These are phyloP conservation scores for Debaryomycetaceae sp. DNA, from an alignment of 1,139 yeast species.

Conservation along the genomic window DNA sequence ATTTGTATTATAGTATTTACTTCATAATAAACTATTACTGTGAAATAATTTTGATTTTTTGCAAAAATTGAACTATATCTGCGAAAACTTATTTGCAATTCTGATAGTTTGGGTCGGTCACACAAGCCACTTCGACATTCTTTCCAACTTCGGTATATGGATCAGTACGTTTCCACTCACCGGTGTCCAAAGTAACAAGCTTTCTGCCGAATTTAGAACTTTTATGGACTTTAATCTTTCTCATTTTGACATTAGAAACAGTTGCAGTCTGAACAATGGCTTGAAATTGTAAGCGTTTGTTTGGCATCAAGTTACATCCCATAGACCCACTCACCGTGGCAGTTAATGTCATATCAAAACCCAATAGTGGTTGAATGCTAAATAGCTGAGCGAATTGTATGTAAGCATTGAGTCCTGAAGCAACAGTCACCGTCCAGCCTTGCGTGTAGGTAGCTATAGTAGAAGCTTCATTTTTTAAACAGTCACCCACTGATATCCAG, in stretches of 20 bases:
- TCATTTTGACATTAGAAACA: slow-evolving; percentile 13
- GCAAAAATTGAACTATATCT: background rate
- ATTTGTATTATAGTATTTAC: background rate
- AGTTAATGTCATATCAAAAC: slow-evolving; percentile 10
- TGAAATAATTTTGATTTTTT: background rate
- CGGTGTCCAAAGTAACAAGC: slow-evolving; percentile 9
- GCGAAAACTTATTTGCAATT: slow-evolving; percentile 8
- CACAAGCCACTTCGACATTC: slow-evolving; percentile 23
- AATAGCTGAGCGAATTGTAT: slow-evolving; percentile 14
- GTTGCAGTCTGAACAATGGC: slow-evolving; percentile 13
- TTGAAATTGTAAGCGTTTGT: slow-evolving; percentile 21
- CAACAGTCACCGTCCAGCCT: slow-evolving; percentile 19
- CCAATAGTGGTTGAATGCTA: slow-evolving; percentile 13
- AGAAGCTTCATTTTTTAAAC: slow-evolving; percentile 9
- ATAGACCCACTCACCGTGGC: slow-evolving; percentile 17
- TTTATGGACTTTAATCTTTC: slow-evolving; percentile 13
- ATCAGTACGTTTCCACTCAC: slow-evolving; percentile 17
- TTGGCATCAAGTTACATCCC: slow-evolving; percentile 19
- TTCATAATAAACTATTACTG: background rate
- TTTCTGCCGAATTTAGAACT: slow-evolving; percentile 6
- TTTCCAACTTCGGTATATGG: slow-evolving; percentile 11
- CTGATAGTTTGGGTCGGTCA: slow-evolving; percentile 18
- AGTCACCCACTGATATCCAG: slow-evolving; percentile 11
- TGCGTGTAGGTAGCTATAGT: slow-evolving; percentile 18
- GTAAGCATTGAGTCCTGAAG: slow-evolving; percentile 12